A percentile compares a stretch with the other conserved stretches of the same genome.
These are phyloP conservation scores for Thermomucor indicae-seudaticae DNA, from an alignment of 371 early-diverging fungal species.

Conservation along the genomic window DNA sequence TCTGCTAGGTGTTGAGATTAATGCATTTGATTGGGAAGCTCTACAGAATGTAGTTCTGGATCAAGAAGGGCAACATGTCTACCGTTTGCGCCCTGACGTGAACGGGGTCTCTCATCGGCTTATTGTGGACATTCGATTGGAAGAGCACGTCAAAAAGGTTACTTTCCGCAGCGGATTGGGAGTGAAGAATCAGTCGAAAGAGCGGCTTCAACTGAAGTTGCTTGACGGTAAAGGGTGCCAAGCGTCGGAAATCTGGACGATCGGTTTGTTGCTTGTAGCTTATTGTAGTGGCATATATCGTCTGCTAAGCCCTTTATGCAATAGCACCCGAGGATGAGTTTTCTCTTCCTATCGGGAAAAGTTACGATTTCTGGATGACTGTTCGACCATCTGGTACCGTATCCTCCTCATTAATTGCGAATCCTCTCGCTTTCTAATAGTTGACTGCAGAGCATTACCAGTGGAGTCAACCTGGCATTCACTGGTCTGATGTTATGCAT, in stretches of 20 bases:
- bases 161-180: slow-evolving; percentile 71
- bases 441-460: too few species aligned
- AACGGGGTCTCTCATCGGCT: slow-evolving; percentile 65
- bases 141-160: slow-evolving; percentile 73
- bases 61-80: slow-evolving; percentile 61
- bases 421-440: too few species aligned
- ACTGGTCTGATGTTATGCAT: slow-evolving; percentile 64
- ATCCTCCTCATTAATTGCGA: too few species aligned
- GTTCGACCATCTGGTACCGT: slow-evolving; percentile 61
- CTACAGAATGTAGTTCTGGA: slow-evolving; percentile 69
- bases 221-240: slow-evolving; percentile 44
- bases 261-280: slow-evolving; percentile 22
- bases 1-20: slow-evolving; percentile 64
- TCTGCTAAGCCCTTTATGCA: not conserved
- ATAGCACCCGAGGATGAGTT: slow-evolving; percentile 53
- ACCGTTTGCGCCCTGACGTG: slow-evolving; percentile 59
- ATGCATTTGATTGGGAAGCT: slow-evolving; percentile 70
- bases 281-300: not conserved
- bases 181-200: slow-evolving; percentile 56
- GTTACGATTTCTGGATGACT: slow-evolving; percentile 54
- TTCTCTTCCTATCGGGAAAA: slow-evolving; percentile 64
- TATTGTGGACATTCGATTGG: slow-evolving; percentile 70
- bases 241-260: slow-evolving; percentile 10
- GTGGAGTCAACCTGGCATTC: slow-evolving; percentile 64
- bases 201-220: slow-evolving; percentile 32